These are phyloP conservation scores for Jacaranda mimosifolia DNA, from an alignment of 257 asterid species.

Conservation along the genomic window DNA sequence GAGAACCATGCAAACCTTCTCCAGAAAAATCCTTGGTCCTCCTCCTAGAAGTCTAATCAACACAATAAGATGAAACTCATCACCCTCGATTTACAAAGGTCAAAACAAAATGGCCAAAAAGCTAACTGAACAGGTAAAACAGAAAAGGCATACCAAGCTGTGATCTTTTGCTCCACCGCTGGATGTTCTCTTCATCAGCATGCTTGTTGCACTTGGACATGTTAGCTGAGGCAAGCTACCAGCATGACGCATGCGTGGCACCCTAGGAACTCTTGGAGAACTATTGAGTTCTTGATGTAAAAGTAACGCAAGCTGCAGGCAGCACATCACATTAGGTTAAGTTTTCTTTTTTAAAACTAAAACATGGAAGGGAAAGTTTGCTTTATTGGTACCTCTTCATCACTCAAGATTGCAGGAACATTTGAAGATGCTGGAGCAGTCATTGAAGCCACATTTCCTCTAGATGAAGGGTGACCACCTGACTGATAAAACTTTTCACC, in stretches of 20 bases:
- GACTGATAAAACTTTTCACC: constrained; percentile 70
- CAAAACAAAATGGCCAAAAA: constrained; percentile 31
- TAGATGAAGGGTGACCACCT: constrained; percentile 59
- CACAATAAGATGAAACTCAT: constrained; percentile 25
- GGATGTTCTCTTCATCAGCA: constrained; percentile 75
- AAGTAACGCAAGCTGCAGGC: constrained; percentile 86
- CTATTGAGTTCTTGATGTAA: constrained; percentile 98
- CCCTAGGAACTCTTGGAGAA: constrained; percentile 97
- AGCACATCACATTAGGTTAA: constrained; percentile 26
- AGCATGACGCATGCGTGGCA: constrained; percentile 95
- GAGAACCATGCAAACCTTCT: constrained; percentile 62
- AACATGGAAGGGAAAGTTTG: constrained; percentile 15
- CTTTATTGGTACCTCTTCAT: constrained; percentile 78
- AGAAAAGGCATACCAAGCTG: constrained; percentile 57
- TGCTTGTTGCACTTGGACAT: constrained; percentile 75
- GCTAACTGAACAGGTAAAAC: constrained; percentile 23
- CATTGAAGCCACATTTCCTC: constrained; percentile 58
- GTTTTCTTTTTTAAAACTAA: not conserved
- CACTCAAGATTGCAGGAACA: constrained; percentile 79
- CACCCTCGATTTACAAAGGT: constrained; percentile 13
- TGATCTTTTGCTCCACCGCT: constrained; percentile 83
- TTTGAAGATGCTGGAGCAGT: constrained; percentile 66
- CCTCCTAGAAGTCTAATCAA: constrained; percentile 69
- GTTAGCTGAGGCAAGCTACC: constrained; percentile 90
- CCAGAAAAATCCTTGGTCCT: constrained; percentile 71